Conservation (phyloP, 1,284 basidiomycete species). For the Leccinum fallax region DNA sequence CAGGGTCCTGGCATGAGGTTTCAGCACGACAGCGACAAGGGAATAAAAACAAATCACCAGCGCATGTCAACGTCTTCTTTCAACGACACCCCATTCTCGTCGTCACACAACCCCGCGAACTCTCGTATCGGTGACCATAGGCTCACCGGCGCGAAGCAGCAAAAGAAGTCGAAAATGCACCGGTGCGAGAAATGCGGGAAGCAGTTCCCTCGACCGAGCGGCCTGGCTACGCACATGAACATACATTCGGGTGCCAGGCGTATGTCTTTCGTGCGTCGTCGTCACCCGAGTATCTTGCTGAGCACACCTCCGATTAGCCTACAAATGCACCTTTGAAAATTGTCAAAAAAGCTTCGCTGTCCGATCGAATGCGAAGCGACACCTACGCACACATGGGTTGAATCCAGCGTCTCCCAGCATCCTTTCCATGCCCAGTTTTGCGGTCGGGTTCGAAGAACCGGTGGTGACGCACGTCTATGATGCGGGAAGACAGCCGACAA, state of each 20-base stretch:
- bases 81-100: slow-evolving; percentile 6
- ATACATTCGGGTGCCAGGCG: slow-evolving; percentile 66
- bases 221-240: slow-evolving; percentile 67
- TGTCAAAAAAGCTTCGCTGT: slow-evolving; percentile 61
- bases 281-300: slow-evolving; percentile 7
- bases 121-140: slow-evolving; percentile 13
- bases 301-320: slow-evolving; percentile 41
- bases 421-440: slow-evolving; percentile 37
- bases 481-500: slow-evolving; percentile 41
- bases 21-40: slow-evolving; percentile 20
- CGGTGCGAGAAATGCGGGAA: slow-evolving; percentile 56
- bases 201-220: slow-evolving; percentile 63
- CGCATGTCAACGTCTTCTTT: slow-evolving; percentile 15
- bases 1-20: slow-evolving; percentile 35
- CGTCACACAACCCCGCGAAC: slow-evolving; percentile 11
- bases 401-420: slow-evolving; percentile 28
- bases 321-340: slow-evolving; percentile 47
- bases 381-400: slow-evolving; percentile 56
- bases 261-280: slow-evolving; percentile 35
- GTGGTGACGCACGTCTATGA: slow-evolving; percentile 47
- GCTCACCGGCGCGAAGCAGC: slow-evolving; percentile 11
- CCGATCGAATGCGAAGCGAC: slow-evolving; percentile 62
- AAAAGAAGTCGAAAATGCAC: slow-evolving; percentile 55
- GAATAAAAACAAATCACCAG: slow-evolving; percentile 14
- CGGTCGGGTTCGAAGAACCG: slow-evolving; percentile 48